Evolutionary conservation across 768 basidiomycete genomes (phyloP).

Genomic region (Mycena latifolia): DNA sequence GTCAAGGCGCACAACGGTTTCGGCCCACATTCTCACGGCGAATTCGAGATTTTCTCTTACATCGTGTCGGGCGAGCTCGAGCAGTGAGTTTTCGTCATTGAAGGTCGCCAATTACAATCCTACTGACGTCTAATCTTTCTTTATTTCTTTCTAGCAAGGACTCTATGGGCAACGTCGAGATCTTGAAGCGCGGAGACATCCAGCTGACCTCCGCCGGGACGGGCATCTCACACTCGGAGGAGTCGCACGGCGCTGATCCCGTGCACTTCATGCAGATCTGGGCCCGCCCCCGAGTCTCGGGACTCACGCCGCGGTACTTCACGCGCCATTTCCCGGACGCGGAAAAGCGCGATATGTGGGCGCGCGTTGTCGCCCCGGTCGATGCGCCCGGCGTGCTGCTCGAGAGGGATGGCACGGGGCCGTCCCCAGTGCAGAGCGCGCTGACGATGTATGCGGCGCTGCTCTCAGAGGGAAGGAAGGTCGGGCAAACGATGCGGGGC

Average conservation of each 20-base stretch:
- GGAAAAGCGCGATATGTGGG: constrained; percentile 86
- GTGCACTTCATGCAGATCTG: constrained; percentile 69
- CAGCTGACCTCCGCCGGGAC: constrained; percentile 95
- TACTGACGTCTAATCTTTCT: too few species aligned
- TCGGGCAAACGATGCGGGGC: constrained; percentile 64
- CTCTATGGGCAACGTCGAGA: constrained; percentile 91
- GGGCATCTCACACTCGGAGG: constrained; percentile 77
- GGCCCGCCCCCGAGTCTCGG: constrained; percentile 52
- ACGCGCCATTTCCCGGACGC: constrained; percentile 88
- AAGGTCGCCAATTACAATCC: background rate
- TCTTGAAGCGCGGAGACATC: constrained; percentile 88
- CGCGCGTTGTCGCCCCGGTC: constrained; percentile 81
- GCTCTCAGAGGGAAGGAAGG: constrained; percentile 64
- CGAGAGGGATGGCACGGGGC: constrained; percentile 77
- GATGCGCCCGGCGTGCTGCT: constrained; percentile 65
- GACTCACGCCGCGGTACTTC: constrained; percentile 84
- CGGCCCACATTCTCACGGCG: constrained; percentile 84
- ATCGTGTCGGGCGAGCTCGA: constrained; percentile 82
- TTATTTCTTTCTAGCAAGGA: constrained; percentile 87
- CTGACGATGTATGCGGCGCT: constrained; percentile 82
- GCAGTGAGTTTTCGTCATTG: constrained; percentile 67
- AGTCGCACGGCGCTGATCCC: constrained; percentile 54
- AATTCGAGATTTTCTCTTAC: constrained; percentile 94
- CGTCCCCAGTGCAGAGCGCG: constrained; percentile 82
- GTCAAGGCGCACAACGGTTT: constrained; percentile 85